phyloP scores from a whole-genome alignment of 2,329 filamentous ascomycete genomes.

The Calonectria pteridis region DNA sequence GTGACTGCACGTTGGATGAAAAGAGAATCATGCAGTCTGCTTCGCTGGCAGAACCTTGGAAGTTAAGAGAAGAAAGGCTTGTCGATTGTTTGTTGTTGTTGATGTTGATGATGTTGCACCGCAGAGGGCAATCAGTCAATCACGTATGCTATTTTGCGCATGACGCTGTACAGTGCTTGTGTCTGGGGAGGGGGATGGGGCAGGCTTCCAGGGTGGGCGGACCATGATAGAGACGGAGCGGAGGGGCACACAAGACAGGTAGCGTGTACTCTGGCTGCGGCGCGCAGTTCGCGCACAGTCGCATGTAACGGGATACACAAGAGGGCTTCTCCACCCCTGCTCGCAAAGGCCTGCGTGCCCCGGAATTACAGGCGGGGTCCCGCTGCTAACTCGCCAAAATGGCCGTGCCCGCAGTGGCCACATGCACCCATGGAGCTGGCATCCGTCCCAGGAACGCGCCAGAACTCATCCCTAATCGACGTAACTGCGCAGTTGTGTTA shows the following conservation, averaged over 20 bases:
- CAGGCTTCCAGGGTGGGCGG: not conserved
- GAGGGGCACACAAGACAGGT: not conserved
- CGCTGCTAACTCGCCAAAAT: conserved; percentile 15
- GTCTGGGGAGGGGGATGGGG: not conserved
- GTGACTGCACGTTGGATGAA: conserved; percentile 12
- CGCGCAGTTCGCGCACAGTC: not conserved
- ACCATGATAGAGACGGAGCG: not conserved
- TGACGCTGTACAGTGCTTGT: not conserved
- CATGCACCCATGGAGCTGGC: not conserved
- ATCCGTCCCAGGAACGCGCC: not conserved
- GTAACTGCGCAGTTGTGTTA: conserved; percentile 6
- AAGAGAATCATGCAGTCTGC: conserved; percentile 8
- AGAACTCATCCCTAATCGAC: not conserved
- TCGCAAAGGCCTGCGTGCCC: not conserved
- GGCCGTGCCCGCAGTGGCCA: conserved; percentile 8
- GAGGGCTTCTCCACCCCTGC: conserved; percentile 1
- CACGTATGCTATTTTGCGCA: not conserved
- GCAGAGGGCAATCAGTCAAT: not conserved
- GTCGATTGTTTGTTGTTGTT: conserved; percentile 13
- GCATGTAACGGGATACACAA: not conserved
- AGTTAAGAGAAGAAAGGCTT: not conserved
- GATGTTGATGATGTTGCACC: not conserved
- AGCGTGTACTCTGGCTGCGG: not conserved
- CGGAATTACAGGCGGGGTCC: conserved; percentile 23
- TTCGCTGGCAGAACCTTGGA: conserved; percentile 21